Conservation (phyloP, 345 rosid species). For the Raphanus raphanistrum region DNA sequence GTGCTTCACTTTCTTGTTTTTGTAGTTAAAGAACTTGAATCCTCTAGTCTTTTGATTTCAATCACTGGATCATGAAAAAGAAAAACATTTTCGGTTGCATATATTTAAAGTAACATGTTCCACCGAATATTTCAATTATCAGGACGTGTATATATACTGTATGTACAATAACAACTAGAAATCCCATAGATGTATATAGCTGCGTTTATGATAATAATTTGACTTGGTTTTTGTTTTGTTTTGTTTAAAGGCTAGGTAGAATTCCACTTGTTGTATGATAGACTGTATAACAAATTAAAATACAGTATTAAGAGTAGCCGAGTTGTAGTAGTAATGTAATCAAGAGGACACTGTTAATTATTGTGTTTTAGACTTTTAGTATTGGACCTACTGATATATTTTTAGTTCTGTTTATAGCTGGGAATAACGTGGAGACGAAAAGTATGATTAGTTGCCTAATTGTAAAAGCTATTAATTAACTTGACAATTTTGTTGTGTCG, state of each 20-base stretch:
- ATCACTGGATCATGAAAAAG: not conserved
- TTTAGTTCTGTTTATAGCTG: not conserved
- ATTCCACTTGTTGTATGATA: not conserved
- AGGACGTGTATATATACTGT: not conserved
- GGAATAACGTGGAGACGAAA: not conserved
- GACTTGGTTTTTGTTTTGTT: not conserved
- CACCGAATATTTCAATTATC: not conserved
- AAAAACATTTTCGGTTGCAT: not conserved
- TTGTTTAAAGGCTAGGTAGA: not conserved
- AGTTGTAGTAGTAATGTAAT: not conserved
- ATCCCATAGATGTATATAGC: not conserved
- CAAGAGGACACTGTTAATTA: not conserved
- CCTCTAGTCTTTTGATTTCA: not conserved
- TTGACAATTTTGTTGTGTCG: not conserved
- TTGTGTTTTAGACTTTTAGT: too few relatives aligned
- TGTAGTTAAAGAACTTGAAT: not conserved
- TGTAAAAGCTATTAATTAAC: not conserved
- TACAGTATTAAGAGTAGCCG: not conserved
- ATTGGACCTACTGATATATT: not conserved
- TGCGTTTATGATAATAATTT: not conserved
- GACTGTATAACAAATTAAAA: too few relatives aligned
- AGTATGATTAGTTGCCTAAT: too few relatives aligned
- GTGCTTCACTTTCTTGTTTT: not conserved
- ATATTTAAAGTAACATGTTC: too few relatives aligned
- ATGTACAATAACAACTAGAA: conserved; percentile 1